phyloP scores from a whole-genome alignment of 139 green algal genomes.

The Micromonas pusilla region DNA sequence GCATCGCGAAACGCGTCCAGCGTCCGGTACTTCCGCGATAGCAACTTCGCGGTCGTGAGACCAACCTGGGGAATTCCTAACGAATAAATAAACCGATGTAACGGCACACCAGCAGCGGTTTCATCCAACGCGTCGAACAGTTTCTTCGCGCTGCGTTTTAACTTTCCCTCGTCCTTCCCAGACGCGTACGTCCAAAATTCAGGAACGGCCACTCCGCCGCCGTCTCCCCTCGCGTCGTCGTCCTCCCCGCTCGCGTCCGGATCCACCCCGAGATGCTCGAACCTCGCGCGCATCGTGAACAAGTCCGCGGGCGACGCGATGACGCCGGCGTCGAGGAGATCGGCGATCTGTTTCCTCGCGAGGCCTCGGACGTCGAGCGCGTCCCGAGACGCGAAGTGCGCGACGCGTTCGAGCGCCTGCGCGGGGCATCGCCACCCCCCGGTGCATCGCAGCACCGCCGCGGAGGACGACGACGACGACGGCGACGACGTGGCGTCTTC shows the following conservation, averaged over 20 bases:
- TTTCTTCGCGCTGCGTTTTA: slow-evolving; percentile 1
- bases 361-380: slow-evolving; percentile 19
- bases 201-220: too few species aligned
- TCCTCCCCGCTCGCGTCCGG: background rate
- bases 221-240: background rate
- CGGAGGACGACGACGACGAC: too few species aligned
- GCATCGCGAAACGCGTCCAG: slow-evolving; percentile 7
- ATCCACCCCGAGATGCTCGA: background rate
- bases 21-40: background rate
- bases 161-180: background rate
- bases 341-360: background rate
- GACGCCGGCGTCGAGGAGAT: background rate
- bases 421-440: slow-evolving; percentile 5
- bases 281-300: slow-evolving; percentile 7
- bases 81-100: slow-evolving; percentile 16
- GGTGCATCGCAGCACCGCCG: slow-evolving; percentile 23
- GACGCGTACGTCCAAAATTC: background rate
- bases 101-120: background rate
- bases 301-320: background rate
- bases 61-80: slow-evolving; percentile 11
- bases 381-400: slow-evolving; percentile 10
- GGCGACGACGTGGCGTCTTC: too few species aligned
- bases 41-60: background rate
- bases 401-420: background rate
- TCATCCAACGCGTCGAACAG: slow-evolving; percentile 16